phyloP scores from a whole-genome alignment of 164 flowering plant genomes.

The Annona squamosa region DNA sequence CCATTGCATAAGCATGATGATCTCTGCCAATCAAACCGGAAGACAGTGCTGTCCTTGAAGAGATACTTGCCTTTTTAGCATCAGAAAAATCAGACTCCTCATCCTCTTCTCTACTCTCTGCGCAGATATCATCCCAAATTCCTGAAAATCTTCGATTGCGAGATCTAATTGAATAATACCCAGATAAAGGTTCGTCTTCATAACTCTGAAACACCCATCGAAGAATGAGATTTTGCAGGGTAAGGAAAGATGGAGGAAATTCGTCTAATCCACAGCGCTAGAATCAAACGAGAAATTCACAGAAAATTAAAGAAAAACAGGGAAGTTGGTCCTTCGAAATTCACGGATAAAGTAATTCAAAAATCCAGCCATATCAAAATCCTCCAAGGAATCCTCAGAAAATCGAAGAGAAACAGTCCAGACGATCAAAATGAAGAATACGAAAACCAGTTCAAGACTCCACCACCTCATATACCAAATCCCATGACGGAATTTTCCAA shows the following conservation, averaged over 20 bases:
- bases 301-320: background rate
- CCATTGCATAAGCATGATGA: conserved; percentile 33
- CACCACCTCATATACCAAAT: background rate
- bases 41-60: conserved; percentile 33
- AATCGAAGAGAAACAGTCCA: background rate
- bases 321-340: background rate
- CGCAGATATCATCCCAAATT: conserved; percentile 45
- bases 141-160: conserved; percentile 33
- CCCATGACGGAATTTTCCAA: background rate
- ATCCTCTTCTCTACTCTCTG: conserved; percentile 22
- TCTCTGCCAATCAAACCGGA: conserved; percentile 27
- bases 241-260: background rate
- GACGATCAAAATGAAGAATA: background rate
- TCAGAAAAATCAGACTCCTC: conserved; percentile 22
- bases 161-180: conserved; percentile 36
- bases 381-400: background rate
- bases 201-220: conserved; percentile 53
- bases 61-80: conserved; percentile 25
- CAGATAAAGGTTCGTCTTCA: conserved; percentile 67
- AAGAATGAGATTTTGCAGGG: background rate
- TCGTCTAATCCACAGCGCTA: background rate
- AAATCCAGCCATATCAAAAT: background rate
- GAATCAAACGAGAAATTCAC: background rate
- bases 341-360: background rate
- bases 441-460: conserved; percentile 1